Base-by-base conservation (phyloP, 257 asterid genomes). In the Solanum lycopersicoides region DNA sequence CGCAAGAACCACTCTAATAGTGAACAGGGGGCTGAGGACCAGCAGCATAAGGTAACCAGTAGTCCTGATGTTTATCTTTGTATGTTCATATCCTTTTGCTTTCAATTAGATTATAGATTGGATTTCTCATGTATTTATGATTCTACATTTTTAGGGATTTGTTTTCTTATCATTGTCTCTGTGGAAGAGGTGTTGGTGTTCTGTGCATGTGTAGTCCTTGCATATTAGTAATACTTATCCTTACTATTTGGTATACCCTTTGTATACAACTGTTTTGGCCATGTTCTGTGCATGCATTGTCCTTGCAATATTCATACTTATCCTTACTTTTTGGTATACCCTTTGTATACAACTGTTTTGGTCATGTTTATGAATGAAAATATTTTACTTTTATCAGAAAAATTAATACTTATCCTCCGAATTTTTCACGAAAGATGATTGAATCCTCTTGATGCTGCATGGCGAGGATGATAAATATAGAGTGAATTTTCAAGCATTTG, bases 21-120 rank as follows among this genome's bases (percentile, higher is more conserved):
- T 37, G 95, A 91, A 34, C 94, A 89, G 87, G 96, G 90, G 84
- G 90, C 87, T 69, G 91, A 88, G 85, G 98, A 94, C 89, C 88
- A 86, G 91, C 94, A 92, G 91, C 93, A 80, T 76, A 96, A 96
- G 99, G 99, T 96, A 92, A 93, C 85, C 66, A 35, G 60, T 63
- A 50, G 53, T 66, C 42, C 66, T 83, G 47, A 25, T 82, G 72
- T 47, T 68, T 47, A 32, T 21, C 59, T 18, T 10, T 18, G 8
- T 18, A 30, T 82, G 32, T 53, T 30, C 18, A 79, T 32, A 30
- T 32, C 42, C 32, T 47, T 44, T 9, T 71, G 56, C 37, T 71
- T 15, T 35, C 41, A 20, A 42, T 41, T 53, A 74, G 68, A 42
- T 18, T 59, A 25, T 41, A 21, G 32, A 59, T 86, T 13, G 41